Evolutionary conservation across 768 basidiomycete species (phyloP).

Genomic region (Leccinum uliginosum): DNA sequence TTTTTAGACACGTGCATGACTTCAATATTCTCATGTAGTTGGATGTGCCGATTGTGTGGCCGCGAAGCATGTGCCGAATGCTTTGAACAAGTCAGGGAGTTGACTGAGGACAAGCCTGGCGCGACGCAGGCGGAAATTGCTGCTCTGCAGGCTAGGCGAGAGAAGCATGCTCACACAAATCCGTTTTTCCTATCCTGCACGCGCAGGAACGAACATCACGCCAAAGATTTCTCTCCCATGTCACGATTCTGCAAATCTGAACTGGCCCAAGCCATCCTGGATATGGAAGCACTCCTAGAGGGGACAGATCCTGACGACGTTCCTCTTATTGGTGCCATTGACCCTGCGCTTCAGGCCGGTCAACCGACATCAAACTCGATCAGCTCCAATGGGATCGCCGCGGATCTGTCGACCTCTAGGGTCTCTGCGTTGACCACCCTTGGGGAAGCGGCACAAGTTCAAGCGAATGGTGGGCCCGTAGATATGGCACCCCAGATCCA

Average conservation of each 20-base stretch:
- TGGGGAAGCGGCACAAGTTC: constrained; percentile 8
- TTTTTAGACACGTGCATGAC: constrained; percentile 86
- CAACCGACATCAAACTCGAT: constrained; percentile 2
- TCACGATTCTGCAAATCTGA: constrained; percentile 68
- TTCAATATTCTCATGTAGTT: constrained; percentile 84
- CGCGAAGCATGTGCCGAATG: constrained; percentile 88
- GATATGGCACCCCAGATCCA: constrained; percentile 6
- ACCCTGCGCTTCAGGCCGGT: constrained; percentile 25
- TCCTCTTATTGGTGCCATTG: constrained; percentile 23
- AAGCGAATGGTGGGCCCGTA: constrained; percentile 3
- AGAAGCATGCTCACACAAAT: constrained; percentile 59
- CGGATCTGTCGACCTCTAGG: constrained; percentile 6
- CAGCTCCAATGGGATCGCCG: constrained; percentile 10
- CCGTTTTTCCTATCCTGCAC: constrained; percentile 75
- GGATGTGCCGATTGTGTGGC: constrained; percentile 90
- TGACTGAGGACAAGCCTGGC: constrained; percentile 51
- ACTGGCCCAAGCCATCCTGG: constrained; percentile 56
- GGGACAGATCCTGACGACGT: constrained; percentile 28
- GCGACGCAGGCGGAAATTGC: constrained; percentile 46
- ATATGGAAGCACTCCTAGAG: constrained; percentile 58
- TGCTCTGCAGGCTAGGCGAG: constrained; percentile 47
- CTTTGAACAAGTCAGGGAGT: constrained; percentile 60
- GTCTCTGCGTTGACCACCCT: background rate
- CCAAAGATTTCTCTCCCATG: constrained; percentile 71
- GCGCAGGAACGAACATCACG: constrained; percentile 63